phyloP scores from a whole-genome alignment of 768 basidiomycete genomes.

The Podaxis sp. region DNA sequence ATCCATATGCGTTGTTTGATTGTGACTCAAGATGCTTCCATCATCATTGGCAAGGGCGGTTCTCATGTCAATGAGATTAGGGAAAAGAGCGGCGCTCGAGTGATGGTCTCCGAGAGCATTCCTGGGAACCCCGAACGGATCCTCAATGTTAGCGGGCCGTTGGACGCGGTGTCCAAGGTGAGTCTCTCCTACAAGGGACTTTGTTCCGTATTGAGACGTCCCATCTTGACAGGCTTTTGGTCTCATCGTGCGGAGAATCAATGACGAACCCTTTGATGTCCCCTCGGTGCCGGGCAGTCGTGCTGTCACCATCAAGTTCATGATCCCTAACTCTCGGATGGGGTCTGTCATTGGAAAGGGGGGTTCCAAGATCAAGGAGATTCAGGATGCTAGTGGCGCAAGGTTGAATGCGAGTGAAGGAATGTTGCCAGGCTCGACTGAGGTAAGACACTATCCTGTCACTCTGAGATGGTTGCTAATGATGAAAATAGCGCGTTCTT shows the following conservation, averaged over 20 bases:
- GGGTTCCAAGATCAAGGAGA: constrained; percentile 98
- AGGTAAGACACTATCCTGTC: constrained; percentile 49
- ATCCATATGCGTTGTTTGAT: constrained; percentile 99
- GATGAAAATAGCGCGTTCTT: constrained; percentile 74
- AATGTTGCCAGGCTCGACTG: constrained; percentile 98
- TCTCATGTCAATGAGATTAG: constrained; percentile 98
- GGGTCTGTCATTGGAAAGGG: constrained; percentile 98
- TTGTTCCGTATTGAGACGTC: background rate
- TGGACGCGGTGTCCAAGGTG: constrained; percentile 99
- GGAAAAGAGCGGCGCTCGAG: constrained; percentile 94
- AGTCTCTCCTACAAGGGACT: background rate
- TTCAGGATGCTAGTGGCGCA: constrained; percentile 97
- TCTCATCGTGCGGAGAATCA: constrained; percentile 96
- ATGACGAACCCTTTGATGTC: constrained; percentile 97
- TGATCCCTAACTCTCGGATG: constrained; percentile 99
- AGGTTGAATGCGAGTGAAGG: constrained; percentile 95
- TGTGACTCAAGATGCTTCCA: constrained; percentile 98
- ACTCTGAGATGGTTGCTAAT: constrained; percentile 2
- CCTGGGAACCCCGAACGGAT: constrained; percentile 99
- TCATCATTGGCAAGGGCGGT: constrained; percentile 96
- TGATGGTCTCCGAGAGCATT: constrained; percentile 97
- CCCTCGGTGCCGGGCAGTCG: constrained; percentile 97
- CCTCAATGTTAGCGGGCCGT: constrained; percentile 90
- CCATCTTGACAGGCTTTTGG: constrained; percentile 83
- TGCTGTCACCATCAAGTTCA: constrained; percentile 99